Conservation (phyloP, 192 early-diverging fungal species). For the Coemansia sp. region DNA sequence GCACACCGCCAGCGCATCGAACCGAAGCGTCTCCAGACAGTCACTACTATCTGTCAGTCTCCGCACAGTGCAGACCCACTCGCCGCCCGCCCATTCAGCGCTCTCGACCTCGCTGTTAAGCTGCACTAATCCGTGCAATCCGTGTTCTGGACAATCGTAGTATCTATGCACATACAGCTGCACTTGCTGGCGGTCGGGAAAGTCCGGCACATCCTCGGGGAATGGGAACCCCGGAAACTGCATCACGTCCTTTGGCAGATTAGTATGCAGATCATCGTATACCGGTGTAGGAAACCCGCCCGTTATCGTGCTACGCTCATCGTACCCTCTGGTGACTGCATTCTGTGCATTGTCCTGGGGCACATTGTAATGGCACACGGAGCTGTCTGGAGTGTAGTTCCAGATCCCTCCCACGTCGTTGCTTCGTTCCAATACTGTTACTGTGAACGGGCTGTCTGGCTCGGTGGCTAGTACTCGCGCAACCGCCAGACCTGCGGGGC, state of each 20-base stretch:
- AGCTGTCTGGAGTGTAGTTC: constrained; percentile 51
- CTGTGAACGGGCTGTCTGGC: neutral
- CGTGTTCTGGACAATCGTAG: constrained; percentile 8
- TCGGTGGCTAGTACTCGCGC: constrained; percentile 23
- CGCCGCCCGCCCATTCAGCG: constrained; percentile 18
- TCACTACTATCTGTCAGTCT: constrained; percentile 4
- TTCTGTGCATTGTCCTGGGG: constrained; percentile 16
- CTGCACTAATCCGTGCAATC: constrained; percentile 23
- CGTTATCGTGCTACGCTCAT: constrained; percentile 14
- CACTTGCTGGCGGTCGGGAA: constrained; percentile 46
- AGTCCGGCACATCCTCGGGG: constrained; percentile 28
- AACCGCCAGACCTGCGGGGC: constrained; percentile 33
- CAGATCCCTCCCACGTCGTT: constrained; percentile 55
- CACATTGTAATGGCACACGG: constrained; percentile 27
- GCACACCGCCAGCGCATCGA: constrained; percentile 57
- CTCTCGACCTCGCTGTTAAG: constrained; percentile 41
- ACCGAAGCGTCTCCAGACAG: constrained; percentile 14
- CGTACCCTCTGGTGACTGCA: constrained; percentile 2
- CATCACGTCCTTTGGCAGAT: constrained; percentile 60
- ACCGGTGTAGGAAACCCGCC: constrained; percentile 36
- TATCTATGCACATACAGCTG: constrained; percentile 42
- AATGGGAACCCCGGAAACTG: constrained; percentile 51
- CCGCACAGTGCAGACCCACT: constrained; percentile 33
- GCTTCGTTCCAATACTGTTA: constrained; percentile 56
- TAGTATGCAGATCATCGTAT: constrained; percentile 56